Base-by-base conservation (phyloP, 768 basidiomycete species). In the Leccinum sublutescens region DNA sequence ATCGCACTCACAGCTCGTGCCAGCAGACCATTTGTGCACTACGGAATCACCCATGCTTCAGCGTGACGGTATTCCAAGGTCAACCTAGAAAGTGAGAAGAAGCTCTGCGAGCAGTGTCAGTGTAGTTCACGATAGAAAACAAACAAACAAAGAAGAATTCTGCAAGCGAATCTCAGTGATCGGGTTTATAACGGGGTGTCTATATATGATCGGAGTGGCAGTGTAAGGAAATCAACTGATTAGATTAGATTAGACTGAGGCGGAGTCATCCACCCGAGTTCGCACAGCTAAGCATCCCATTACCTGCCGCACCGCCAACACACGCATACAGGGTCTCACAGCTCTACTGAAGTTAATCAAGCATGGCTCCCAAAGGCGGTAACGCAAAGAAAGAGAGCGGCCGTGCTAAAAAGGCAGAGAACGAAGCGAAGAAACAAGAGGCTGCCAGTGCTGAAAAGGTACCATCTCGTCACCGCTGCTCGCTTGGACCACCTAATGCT, bases 331-430 rank as follows among this genome's bases (percentile, higher is more conserved):
- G 19, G 19, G 34, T 21, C 58, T 51, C 60, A 54, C 64, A 62
- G 57, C 56, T 55, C 36, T 45, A 53, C 23, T 8, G 43, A 59
- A 33, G 23, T 17, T 43, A n/a, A 55, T 36, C 10, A 31, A 19
- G 2, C 40, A 95, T 95, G 95, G 75, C 95, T 51, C 94, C 95
- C 1, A 93, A 92, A 74, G 90, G 87, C 62, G 85, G 82, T 65
- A 96, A 94, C 79, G 80, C 91, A 58, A 97, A 96, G 86, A 96
- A 96, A 73, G 95, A 96, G 74, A 76, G 85, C 47, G 94, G 95
- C 4, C 76, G 90, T 55, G 89, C 94, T 1, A 95, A 93, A 77
- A 97, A 97, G 73, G 91, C 91, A 25, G 91, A 95, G 69, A 95
- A 93, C 70, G 91, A 93, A 70, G 79, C 83, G 9, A 92, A 88